Conservation (phyloP, 1,284 basidiomycete genomes). For the Coniophora puteana region DNA sequence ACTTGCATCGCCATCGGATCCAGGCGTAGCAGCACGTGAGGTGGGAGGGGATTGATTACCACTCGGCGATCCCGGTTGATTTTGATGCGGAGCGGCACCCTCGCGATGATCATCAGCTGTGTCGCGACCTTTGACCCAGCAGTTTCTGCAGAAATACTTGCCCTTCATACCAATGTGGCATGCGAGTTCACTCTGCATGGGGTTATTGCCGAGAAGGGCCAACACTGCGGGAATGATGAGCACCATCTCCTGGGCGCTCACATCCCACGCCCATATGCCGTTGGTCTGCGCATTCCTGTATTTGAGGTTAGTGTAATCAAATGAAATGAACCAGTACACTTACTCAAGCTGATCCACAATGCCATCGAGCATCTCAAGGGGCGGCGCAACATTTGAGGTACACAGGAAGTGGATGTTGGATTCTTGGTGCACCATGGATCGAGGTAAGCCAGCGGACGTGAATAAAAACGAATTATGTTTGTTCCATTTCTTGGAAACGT, state of each 20-base stretch:
- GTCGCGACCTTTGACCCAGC: slow-evolving; percentile 14
- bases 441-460: slow-evolving; percentile 26
- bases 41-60: too few relatives aligned
- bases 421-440: slow-evolving; percentile 14
- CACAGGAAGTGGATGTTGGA: slow-evolving; percentile 27
- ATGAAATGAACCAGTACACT: not conserved
- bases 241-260: slow-evolving; percentile 11
- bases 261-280: slow-evolving; percentile 24
- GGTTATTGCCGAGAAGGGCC: slow-evolving; percentile 27
- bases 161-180: slow-evolving; percentile 23
- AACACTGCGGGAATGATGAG: slow-evolving; percentile 20
- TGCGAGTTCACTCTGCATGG: slow-evolving; percentile 29
- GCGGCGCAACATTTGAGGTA: slow-evolving; percentile 25
- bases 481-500: slow-evolving; percentile 34
- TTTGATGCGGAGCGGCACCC: too few relatives aligned
- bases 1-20: too few relatives aligned
- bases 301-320: not conserved
- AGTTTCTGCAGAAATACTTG: slow-evolving; percentile 24
- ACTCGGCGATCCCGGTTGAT: too few relatives aligned
- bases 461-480: slow-evolving; percentile 31
- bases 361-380: slow-evolving; percentile 26
- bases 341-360: slow-evolving; percentile 13
- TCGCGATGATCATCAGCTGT: not conserved
- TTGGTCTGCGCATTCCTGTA: slow-evolving; percentile 9
- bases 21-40: too few relatives aligned